A percentile compares a stretch with the other conserved stretches of the same genome.
Conservation (phyloP, 1,284 basidiomycete genomes). For the Pseudozyma tsukubaensis region DNA sequence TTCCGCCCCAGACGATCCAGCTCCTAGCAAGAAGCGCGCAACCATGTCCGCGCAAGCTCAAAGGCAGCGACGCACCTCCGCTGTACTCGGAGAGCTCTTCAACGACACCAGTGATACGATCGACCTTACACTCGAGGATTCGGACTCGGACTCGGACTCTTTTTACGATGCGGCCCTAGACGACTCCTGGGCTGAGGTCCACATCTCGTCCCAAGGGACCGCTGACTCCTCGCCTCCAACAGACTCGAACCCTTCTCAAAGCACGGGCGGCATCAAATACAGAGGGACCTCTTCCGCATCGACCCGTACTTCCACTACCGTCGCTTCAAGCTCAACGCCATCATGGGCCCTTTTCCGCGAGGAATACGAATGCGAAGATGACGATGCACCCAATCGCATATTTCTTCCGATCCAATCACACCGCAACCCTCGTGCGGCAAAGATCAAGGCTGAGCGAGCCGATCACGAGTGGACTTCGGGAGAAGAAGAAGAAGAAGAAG, state of each 20-base stretch:
- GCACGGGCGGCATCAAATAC: neutral
- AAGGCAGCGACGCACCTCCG: no score
- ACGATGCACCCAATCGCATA: neutral
- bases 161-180: conserved; percentile 6
- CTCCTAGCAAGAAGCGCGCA: no score
- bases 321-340: neutral
- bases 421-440: no score
- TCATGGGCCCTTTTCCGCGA: conserved; percentile 12
- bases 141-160: conserved; percentile 13
- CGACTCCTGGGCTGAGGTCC: conserved; percentile 4
- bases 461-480: neutral
- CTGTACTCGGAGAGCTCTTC: neutral
- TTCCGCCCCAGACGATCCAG: no score
- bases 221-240: conserved; percentile 5
- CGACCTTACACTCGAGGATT: conserved; percentile 14
- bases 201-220: conserved; percentile 10
- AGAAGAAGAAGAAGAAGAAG: no score
- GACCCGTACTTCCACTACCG: neutral
- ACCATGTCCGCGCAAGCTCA: no score
- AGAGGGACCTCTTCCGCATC: neutral
- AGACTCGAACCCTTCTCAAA: neutral
- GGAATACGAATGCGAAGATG: neutral
- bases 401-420: conserved; percentile 9
- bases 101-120: neutral
- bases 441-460: neutral